Evolutionary conservation across 371 early-diverging fungal species (phyloP).

Genomic region (Lichtheimia hyalospora): DNA sequence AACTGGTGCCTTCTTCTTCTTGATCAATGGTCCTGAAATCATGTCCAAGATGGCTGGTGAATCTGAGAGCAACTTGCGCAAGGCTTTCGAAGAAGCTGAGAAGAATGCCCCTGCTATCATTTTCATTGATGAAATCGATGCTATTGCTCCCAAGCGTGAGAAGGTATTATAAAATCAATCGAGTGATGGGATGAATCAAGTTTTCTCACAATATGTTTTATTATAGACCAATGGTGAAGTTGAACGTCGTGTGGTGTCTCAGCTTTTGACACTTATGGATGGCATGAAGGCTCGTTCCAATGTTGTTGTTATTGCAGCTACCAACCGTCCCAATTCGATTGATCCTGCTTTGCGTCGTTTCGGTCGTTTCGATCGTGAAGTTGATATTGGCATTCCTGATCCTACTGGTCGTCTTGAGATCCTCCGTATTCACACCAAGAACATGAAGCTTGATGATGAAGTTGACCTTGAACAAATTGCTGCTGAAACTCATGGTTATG

Average conservation of each 20-base stretch:
- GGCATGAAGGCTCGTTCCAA: conserved; percentile 98
- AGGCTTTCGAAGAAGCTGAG: conserved; percentile 99
- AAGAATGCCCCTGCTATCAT: conserved; percentile 99
- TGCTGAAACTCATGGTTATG: conserved; percentile 98
- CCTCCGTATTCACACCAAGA: conserved; percentile 99
- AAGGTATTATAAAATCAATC: conserved; percentile 56
- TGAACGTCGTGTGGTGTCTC: conserved; percentile 99
- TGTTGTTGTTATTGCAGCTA: conserved; percentile 98
- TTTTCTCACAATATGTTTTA: too few relatives aligned
- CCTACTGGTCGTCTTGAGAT: conserved; percentile 99
- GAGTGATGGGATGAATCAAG: too few relatives aligned
- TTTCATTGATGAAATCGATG: conserved; percentile 99
- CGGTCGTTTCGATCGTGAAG: conserved; percentile 99
- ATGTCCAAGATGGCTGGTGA: conserved; percentile 99
- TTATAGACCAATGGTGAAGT: conserved; percentile 98
- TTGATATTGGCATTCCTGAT: conserved; percentile 99
- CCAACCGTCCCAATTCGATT: conserved; percentile 98
- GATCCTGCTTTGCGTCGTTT: conserved; percentile 99
- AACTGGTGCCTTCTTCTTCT: conserved; percentile 88
- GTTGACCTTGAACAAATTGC: conserved; percentile 99
- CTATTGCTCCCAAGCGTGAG: conserved; percentile 99
- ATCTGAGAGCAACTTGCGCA: conserved; percentile 97
- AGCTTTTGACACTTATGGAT: conserved; percentile 99
- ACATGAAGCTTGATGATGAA: conserved; percentile 98
- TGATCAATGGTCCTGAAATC: conserved; percentile 99